These are phyloP conservation scores for Epichloe bromicola DNA, from an alignment of 2,329 filamentous ascomycete species.

Conservation along the genomic window DNA sequence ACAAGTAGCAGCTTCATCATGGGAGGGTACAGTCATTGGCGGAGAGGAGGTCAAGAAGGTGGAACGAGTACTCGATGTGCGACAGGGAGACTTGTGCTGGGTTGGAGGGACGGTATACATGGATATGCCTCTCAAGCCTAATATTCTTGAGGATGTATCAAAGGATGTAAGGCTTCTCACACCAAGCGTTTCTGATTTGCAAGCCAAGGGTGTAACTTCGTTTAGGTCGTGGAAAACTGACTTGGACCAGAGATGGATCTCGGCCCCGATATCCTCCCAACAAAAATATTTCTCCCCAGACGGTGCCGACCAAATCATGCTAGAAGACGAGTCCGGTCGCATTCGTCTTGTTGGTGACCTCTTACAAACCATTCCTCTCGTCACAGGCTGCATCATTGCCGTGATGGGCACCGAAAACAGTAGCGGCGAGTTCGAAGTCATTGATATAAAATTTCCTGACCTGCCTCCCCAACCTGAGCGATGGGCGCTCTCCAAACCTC, in stretches of 20 bases:
- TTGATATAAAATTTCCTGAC: slow-evolving; percentile 82
- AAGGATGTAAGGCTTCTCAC: slow-evolving; percentile 54
- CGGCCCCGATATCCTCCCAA: slow-evolving; percentile 60
- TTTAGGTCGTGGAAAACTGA: too few species aligned
- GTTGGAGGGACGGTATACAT: slow-evolving; percentile 91
- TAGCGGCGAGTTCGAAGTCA: slow-evolving; percentile 82
- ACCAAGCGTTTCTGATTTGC: too few species aligned
- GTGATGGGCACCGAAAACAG: slow-evolving; percentile 88
- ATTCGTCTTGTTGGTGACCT: slow-evolving; percentile 62
- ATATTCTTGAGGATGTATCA: slow-evolving; percentile 86
- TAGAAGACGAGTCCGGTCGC: slow-evolving; percentile 92
- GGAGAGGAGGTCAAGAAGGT: slow-evolving; percentile 64
- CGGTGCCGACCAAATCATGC: slow-evolving; percentile 56
- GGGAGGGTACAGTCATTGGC: slow-evolving; percentile 66
- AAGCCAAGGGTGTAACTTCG: too few species aligned
- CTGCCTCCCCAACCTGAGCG: slow-evolving; percentile 68
- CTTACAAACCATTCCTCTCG: slow-evolving; percentile 57
- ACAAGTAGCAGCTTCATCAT: slow-evolving; percentile 57
- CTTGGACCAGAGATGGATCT: slow-evolving; percentile 62
- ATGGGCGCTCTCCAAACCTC: slow-evolving; percentile 54
- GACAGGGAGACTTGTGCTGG: slow-evolving; percentile 93
- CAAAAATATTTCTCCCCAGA: slow-evolving; percentile 61
- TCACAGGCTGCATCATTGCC: slow-evolving; percentile 89
- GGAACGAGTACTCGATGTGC: slow-evolving; percentile 84
- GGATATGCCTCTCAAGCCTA: slow-evolving; percentile 93